Evolutionary conservation across 805 yeast species (phyloP), one percentile per base, ranked within the genome.

Genomic region (Spencermartinsiella europaea): DNA sequence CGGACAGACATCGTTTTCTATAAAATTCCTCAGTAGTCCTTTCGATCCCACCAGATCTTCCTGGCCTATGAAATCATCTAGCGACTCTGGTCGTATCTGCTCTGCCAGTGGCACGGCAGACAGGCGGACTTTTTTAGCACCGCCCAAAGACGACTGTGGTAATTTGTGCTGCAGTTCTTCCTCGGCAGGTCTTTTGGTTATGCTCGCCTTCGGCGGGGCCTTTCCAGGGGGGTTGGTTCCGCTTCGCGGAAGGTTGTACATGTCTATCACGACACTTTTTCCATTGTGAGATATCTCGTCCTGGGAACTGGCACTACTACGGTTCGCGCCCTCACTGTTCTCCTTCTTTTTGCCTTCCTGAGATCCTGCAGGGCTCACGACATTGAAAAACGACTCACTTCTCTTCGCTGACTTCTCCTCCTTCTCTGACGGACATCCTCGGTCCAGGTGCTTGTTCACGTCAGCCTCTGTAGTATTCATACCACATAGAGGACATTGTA

Each of bases 11-110:
- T 61, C 68, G 3, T 75, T 66, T 33, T 74, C 72, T 1, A 90
- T 71, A 50, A 85, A 85, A 38, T 81, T 81, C 21, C 79, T 67
- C 2, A 91, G 66, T 2, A 81, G 69, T 0, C 96, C 95, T 7
- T 63, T 56, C 1, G 68, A 65, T 0, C 85, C 83, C 3, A 91
- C 70, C 2, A 93, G 65, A 65, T 90, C 95, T 12, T 71, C 68
- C 65, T 93, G 99, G 0, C 99, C 99, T 20, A 91, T 74, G 59
- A 81, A 89, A 2, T 83, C 86, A 2, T 73, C 72, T 21, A 93
- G 65, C 0, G 70, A 65, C 8, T 65, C 67, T 0, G 99, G 99
- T n/a, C 98, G 71, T n/a, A 88, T 71, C 42, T 80, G 72, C 59
- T 88, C 96, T 2, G 95, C 83, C 17, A 90, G 66, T 1, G 96